Evolutionary conservation across 208 protist genomes (phyloP).

Genomic region (Phytomonas francai): DNA sequence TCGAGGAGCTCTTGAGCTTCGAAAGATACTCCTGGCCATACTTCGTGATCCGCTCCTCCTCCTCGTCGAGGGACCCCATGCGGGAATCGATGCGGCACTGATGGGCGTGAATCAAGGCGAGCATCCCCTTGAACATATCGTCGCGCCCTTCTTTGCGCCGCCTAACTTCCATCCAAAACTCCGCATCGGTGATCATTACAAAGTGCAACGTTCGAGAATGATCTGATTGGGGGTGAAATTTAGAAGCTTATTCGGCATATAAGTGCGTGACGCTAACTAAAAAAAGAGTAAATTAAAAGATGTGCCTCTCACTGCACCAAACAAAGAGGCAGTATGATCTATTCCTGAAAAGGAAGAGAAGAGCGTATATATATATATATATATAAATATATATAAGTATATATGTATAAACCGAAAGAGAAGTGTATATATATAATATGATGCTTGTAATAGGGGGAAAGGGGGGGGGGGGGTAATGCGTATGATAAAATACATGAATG

Average conservation of each 20-base stretch:
- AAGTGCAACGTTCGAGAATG: not conserved
- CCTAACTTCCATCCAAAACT: slow-evolving; percentile 79
- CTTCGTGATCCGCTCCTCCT: slow-evolving; percentile 23
- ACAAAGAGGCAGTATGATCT: not conserved
- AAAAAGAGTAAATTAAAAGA: not conserved
- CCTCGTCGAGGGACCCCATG: slow-evolving; percentile 22
- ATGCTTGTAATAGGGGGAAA: too few relatives aligned
- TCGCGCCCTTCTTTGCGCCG: slow-evolving; percentile 47
- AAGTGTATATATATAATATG: too few relatives aligned
- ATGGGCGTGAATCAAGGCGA: slow-evolving; percentile 54
- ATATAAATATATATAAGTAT: not conserved
- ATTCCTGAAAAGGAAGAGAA: slow-evolving; percentile 7
- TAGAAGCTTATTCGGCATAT: not conserved
- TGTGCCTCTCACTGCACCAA: not conserved
- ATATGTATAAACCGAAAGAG: not conserved
- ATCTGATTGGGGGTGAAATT: not conserved
- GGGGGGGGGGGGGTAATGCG: too few relatives aligned
- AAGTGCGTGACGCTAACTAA: not conserved
- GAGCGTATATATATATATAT: not conserved
- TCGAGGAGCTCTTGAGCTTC: slow-evolving; percentile 21
- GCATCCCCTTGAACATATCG: slow-evolving; percentile 57
- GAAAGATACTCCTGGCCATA: slow-evolving; percentile 25
- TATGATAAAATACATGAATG: too few relatives aligned
- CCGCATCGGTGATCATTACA: slow-evolving; percentile 75
- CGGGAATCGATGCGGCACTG: slow-evolving; percentile 45